These are phyloP conservation scores for Colletotrichum sp. DNA, from an alignment of 2,329 filamentous ascomycete species.

Conservation along the genomic window DNA sequence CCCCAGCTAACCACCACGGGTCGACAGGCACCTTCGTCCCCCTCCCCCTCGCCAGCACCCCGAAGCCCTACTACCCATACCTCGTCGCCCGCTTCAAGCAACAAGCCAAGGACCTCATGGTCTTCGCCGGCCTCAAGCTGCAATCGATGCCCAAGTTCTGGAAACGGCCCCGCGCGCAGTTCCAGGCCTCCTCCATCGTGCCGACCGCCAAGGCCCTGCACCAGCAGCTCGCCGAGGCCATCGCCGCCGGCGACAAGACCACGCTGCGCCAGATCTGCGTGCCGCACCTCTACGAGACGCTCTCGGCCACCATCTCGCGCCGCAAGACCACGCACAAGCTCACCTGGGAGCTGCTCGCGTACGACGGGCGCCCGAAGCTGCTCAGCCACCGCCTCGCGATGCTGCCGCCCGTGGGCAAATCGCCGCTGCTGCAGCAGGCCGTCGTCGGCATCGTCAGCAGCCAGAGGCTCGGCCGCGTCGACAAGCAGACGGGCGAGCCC, in stretches of 20 bases:
- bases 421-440: constrained; percentile 56
- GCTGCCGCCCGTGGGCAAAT: constrained; percentile 43
- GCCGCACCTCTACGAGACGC: constrained; percentile 52
- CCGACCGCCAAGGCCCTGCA: constrained; percentile 66
- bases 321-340: constrained; percentile 51
- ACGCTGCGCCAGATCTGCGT: constrained; percentile 60
- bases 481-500: constrained; percentile 33
- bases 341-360: constrained; percentile 60
- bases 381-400: constrained; percentile 59
- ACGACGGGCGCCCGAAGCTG: constrained; percentile 55
- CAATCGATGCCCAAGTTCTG: constrained; percentile 50
- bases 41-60: constrained; percentile 38
- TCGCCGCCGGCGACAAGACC: constrained; percentile 61
- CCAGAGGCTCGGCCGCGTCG: constrained; percentile 56
- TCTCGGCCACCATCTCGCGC: constrained; percentile 57
- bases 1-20: not conserved
- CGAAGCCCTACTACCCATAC: constrained; percentile 36
- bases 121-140: constrained; percentile 43
- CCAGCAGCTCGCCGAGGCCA: constrained; percentile 63
- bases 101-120: constrained; percentile 37
- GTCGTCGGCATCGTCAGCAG: constrained; percentile 64
- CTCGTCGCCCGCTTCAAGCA: constrained; percentile 39
- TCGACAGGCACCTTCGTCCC: constrained; percentile 52
- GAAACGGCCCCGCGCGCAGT: constrained; percentile 47
- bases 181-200: constrained; percentile 44